Evolutionary conservation across 305 asterid genomes (phyloP).

Genomic region (Fraxinus nigra): DNA sequence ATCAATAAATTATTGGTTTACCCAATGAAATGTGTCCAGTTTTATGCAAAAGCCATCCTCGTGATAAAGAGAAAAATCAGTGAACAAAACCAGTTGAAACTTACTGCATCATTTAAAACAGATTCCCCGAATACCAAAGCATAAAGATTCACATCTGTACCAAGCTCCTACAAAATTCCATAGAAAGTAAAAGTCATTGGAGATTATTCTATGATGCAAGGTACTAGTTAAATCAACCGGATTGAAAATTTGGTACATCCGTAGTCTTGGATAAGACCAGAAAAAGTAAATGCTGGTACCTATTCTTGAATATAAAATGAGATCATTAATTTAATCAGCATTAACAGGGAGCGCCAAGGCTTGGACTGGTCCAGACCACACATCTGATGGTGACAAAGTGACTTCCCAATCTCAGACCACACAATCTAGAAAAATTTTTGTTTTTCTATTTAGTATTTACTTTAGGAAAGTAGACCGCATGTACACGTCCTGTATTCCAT

Average conservation of each 20-base stretch:
- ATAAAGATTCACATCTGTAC: constrained; percentile 86
- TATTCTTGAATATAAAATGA: neutral
- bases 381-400: neutral
- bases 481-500: neutral
- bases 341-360: constrained; percentile 9
- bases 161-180: constrained; percentile 71
- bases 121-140: constrained; percentile 99
- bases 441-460: neutral
- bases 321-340: constrained; percentile 15
- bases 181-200: constrained; percentile 23
- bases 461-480: neutral
- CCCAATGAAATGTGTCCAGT: constrained; percentile 13
- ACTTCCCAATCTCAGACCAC: neutral
- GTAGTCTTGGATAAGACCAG: neutral
- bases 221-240: constrained; percentile 1
- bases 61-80: constrained; percentile 16
- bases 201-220: constrained; percentile 19
- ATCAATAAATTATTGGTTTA: constrained; percentile 23
- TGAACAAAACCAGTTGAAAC: constrained; percentile 29
- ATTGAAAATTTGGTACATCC: neutral
- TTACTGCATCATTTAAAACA: constrained; percentile 97
- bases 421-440: neutral
- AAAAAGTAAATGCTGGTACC: neutral
- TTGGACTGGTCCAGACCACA: neutral
- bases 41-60: constrained; percentile 15